Conservation (phyloP, 106 monocot species). For the Phalaenopsis equestris region DNA sequence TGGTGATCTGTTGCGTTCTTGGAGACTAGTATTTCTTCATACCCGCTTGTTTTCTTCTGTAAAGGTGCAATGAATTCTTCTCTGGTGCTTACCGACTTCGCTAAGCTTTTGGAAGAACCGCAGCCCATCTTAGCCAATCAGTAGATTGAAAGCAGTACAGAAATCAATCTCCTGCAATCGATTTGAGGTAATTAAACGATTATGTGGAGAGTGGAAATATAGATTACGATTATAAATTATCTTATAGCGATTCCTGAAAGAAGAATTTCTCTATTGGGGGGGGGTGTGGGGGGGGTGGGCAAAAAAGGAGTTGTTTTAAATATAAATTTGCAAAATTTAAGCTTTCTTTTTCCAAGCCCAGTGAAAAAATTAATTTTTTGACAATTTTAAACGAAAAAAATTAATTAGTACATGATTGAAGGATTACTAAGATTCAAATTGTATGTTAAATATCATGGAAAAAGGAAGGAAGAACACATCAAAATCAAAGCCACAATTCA, state of each 20-base stretch:
- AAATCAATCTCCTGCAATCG: neutral
- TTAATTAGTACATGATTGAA: neutral
- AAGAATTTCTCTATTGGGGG: neutral
- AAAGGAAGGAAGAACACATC: neutral
- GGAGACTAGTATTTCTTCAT: neutral
- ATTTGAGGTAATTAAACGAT: neutral
- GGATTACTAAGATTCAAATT: neutral
- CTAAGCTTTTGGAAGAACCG: neutral
- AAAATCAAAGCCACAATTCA: neutral
- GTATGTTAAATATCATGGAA: neutral
- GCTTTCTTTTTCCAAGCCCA: too few relatives aligned
- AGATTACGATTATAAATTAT: neutral
- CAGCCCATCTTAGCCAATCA: conserved; percentile 8
- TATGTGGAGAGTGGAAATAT: neutral
- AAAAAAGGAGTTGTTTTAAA: neutral
- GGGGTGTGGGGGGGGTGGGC: too few relatives aligned
- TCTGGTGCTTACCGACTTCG: neutral
- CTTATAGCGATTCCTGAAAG: neutral
- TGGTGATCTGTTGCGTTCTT: neutral
- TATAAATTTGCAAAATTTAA: neutral
- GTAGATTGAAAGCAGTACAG: neutral
- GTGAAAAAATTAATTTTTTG: too few relatives aligned
- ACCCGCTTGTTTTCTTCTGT: neutral
- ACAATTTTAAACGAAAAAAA: neutral
- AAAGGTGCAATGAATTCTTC: neutral